Conservation (phyloP, 306 rosid genomes). For the Rosa rugosa region DNA sequence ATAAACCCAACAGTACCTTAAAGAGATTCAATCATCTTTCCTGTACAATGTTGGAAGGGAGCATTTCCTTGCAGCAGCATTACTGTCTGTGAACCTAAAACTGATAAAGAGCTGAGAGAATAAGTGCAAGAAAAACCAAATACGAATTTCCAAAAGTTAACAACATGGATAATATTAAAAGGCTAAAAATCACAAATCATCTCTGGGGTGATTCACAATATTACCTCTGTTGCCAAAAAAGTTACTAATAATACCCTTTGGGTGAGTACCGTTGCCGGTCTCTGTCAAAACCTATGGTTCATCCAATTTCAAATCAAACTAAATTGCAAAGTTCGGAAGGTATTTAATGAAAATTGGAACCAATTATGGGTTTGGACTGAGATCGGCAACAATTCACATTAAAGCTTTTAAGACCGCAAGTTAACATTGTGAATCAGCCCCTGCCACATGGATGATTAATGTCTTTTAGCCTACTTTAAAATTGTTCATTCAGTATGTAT, state of each 20-base stretch:
- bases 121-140: neutral
- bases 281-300: neutral
- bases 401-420: neutral
- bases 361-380: neutral
- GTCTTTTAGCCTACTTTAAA: neutral
- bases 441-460: neutral
- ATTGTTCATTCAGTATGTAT: neutral
- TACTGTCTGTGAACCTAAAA: neutral
- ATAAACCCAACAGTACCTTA: conserved; percentile 23
- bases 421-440: neutral
- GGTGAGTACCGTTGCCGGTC: neutral
- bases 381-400: neutral
- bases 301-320: neutral
- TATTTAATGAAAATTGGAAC: neutral
- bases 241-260: neutral
- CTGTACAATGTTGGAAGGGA: conserved; percentile 9
- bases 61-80: conserved; percentile 8
- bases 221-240: neutral
- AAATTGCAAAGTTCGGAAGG: neutral
- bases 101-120: neutral
- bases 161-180: neutral
- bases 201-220: neutral
- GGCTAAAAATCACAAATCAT: neutral
- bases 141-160: neutral
- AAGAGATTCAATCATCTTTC: neutral